phyloP scores from a whole-genome alignment of 2,329 filamentous ascomycete species.

The Penicillium oxalicum region DNA sequence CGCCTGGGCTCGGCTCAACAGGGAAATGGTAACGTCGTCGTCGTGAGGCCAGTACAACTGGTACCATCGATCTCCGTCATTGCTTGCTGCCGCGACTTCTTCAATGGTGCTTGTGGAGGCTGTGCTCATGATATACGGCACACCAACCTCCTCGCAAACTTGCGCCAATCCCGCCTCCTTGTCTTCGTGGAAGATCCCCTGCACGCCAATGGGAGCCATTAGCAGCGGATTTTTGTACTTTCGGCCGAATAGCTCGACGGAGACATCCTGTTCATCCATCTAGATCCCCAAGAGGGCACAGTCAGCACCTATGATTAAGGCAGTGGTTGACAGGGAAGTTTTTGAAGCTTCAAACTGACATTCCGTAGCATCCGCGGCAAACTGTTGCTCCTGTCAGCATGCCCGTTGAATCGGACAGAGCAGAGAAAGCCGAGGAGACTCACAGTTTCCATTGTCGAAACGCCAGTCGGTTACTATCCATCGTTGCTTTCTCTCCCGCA shows the following conservation, averaged over 20 bases:
- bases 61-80: constrained; percentile 59
- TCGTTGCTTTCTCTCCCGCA: constrained; percentile 56
- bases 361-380: constrained; percentile 48
- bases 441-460: constrained; percentile 49
- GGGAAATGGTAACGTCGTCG: constrained; percentile 58
- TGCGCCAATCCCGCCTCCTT: constrained; percentile 58
- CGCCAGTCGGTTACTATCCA: constrained; percentile 54
- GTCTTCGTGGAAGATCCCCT: constrained; percentile 60
- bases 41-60: constrained; percentile 69
- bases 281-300: constrained; percentile 6
- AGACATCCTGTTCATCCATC: constrained; percentile 43
- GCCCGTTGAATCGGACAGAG: background rate
- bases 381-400: constrained; percentile 28
- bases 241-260: constrained; percentile 48
- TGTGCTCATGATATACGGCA: constrained; percentile 64
- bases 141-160: constrained; percentile 54
- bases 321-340: background rate
- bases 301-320: background rate
- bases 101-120: constrained; percentile 60
- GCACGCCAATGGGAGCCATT: constrained; percentile 64
- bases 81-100: constrained; percentile 56
- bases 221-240: constrained; percentile 50
- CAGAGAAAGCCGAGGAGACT: constrained; percentile 2
- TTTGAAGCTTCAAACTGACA: constrained; percentile 14
- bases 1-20: constrained; percentile 56